Conservation (phyloP, 176 grass and related monocot genomes). For the Tuctoria greenei region DNA sequence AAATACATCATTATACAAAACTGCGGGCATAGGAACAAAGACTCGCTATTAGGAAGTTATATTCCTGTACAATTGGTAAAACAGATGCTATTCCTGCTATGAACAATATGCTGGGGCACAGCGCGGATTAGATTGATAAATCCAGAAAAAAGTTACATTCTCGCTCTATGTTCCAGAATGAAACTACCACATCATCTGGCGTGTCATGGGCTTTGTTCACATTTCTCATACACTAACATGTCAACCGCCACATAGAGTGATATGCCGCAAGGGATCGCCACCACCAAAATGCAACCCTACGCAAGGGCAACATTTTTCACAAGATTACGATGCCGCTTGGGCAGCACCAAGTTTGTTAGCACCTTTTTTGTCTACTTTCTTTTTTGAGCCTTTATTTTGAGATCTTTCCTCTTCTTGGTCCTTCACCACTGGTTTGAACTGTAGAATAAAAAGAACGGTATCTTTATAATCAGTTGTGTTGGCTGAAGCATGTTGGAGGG, state of each 20-base stretch:
- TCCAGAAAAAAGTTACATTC: not conserved
- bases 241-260: slow-evolving; percentile 1
- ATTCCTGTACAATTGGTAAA: slow-evolving; percentile 22
- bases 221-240: slow-evolving; percentile 7
- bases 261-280: not conserved
- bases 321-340: slow-evolving; percentile 48
- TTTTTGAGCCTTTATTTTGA: slow-evolving; percentile 56
- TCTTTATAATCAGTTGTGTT: slow-evolving; percentile 10
- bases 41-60: not conserved
- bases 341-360: slow-evolving; percentile 61
- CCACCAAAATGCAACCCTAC: slow-evolving; percentile 10
- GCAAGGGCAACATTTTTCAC: not conserved
- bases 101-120: not conserved
- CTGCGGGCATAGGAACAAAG: not conserved
- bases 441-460: slow-evolving; percentile 30
- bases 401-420: slow-evolving; percentile 64
- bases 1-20: slow-evolving; percentile 21
- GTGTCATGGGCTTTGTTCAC: not conserved
- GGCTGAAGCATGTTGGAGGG: slow-evolving; percentile 2
- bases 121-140: not conserved
- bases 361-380: slow-evolving; percentile 46
- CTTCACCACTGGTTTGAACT: slow-evolving; percentile 92
- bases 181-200: slow-evolving; percentile 1
- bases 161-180: not conserved
- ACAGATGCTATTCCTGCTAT: slow-evolving; percentile 5